Evolutionary conservation across 192 early-diverging fungal species (phyloP), one percentile per base, ranked within the genome.

Genomic region (Lunasporangiospora selenospora): DNA sequence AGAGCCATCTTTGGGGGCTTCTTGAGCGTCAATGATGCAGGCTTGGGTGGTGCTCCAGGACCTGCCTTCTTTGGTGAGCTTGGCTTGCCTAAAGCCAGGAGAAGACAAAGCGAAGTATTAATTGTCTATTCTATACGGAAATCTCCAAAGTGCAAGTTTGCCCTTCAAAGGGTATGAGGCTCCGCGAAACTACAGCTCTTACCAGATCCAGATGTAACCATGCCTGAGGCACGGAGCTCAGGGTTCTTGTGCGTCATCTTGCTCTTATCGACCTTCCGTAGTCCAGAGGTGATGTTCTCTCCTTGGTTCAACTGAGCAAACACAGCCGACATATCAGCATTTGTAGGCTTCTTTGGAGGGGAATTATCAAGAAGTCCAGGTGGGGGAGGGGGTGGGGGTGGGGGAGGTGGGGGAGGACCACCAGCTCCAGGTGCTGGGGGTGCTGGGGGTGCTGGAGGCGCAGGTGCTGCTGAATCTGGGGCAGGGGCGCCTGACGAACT

Each of bases 161-260:
- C n/a, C n/a, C 39, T 40, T 40, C 11, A 40, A 13, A 40, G n/a
- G n/a, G 11, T 40, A 40, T 40, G 11, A 40, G 11, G 16, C 19
- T 3, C 19, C 41, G 41, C 41, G 3, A 18, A 12, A 53, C 16
- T 31, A 34, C 44, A 53, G 6, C 65, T n/a, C 38, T 19, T 48
- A 58, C 55, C 65, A 41, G 52, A 19, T 15, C 49, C 32, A 38
- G 65, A 43, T 15, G 73, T 70, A n/a, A 93, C 92, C 21, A 83
- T 67, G 31, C 84, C 77, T 34, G 79, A 73, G 6, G 84, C 85
- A 31, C 97, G 88, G 19, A 99, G 76, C 15, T 83, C 82, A 1
- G 97, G 97, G 86, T 99, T 99, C 80, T 99, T 99, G 83, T 99
- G 97, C 13, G 95, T 99, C 97, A 97, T 99, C 77, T 99, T 89